Evolutionary conservation across 2,329 filamentous ascomycete genomes (phyloP).

Genomic region (Colletotrichum karsti): DNA sequence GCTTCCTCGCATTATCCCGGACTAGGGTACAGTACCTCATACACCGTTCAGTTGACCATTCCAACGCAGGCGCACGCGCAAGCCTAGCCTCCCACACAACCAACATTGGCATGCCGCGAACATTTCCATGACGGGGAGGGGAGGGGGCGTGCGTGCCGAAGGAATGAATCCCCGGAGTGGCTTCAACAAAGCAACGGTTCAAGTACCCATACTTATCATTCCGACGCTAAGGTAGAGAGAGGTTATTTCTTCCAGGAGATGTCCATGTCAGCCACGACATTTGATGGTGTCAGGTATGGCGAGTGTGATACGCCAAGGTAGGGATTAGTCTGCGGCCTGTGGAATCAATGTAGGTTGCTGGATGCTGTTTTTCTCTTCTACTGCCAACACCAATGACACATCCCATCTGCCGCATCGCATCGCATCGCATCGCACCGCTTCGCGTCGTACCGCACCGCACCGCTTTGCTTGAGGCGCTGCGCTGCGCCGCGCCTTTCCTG

Average conservation of each 20-base stretch:
- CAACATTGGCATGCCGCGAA: too few relatives aligned
- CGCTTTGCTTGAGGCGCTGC: too few relatives aligned
- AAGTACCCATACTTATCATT: background rate
- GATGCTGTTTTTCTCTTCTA: background rate
- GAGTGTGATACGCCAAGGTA: background rate
- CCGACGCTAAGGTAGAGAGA: too few relatives aligned
- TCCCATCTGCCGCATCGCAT: background rate
- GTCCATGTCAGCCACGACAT: background rate
- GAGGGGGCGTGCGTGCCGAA: background rate
- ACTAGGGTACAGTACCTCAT: background rate
- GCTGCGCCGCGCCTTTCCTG: too few relatives aligned
- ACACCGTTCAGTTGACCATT: too few relatives aligned
- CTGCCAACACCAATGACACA: background rate
- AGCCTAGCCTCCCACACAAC: too few relatives aligned
- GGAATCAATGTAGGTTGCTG: background rate
- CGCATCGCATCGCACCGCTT: background rate
- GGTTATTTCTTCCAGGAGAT: background rate
- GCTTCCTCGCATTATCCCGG: background rate
- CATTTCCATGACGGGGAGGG: background rate
- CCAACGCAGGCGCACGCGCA: background rate
- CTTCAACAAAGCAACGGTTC: background rate
- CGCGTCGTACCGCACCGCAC: too few relatives aligned
- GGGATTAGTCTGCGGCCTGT: background rate
- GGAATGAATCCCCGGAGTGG: background rate
- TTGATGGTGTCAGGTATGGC: background rate